Conservation (phyloP, 768 basidiomycete species). For the Russula vinacea region DNA sequence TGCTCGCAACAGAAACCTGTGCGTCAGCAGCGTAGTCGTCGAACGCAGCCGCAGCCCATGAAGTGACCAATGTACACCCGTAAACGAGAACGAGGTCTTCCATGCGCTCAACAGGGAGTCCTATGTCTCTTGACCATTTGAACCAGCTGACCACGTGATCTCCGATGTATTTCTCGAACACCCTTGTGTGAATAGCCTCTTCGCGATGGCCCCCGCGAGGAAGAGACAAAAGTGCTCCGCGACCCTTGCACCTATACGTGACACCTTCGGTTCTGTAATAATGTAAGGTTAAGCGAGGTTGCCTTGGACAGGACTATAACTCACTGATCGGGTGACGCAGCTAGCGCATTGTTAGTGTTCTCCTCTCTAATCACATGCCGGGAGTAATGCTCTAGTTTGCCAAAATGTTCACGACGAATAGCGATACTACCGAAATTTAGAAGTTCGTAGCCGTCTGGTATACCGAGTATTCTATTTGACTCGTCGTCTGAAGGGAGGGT, state of each 20-base stretch:
- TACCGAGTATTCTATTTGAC: not conserved
- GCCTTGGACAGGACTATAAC: not conserved
- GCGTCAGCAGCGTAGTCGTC: not conserved
- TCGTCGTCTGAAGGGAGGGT: slow-evolving; percentile 1
- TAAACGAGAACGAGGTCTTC: not conserved
- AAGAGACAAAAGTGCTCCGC: not conserved
- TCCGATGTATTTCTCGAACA: not conserved
- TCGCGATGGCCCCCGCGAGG: not conserved
- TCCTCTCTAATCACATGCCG: not conserved
- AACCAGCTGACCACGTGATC: not conserved
- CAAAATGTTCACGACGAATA: not conserved
- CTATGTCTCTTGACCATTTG: not conserved
- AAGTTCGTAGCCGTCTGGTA: not conserved
- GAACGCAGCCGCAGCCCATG: not conserved
- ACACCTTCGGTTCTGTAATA: not conserved
- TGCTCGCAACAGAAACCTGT: not conserved
- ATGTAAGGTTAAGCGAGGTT: not conserved
- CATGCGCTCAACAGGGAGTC: not conserved
- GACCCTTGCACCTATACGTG: not conserved
- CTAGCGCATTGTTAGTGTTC: not conserved
- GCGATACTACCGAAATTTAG: not conserved
- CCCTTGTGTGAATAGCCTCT: not conserved
- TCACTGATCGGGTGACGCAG: not conserved
- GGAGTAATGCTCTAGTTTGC: not conserved
- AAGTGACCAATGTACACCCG: not conserved